Evolutionary conservation across 2,329 filamentous ascomycete species (phyloP).

Genomic region (Aspergillus sojae): DNA sequence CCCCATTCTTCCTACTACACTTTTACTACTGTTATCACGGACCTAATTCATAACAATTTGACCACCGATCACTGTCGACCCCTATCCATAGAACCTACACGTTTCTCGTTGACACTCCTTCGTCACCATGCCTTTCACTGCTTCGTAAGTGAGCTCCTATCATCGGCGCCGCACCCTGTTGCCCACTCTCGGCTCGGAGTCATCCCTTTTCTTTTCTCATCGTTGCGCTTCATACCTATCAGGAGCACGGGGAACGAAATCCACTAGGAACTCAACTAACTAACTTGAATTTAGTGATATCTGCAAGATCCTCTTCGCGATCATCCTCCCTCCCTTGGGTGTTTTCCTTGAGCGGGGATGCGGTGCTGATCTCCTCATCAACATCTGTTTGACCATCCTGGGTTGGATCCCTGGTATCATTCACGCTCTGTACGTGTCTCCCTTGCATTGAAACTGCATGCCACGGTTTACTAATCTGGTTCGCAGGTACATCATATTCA

Average conservation of each 20-base stretch:
- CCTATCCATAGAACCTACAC: constrained; percentile 7
- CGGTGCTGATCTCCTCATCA: constrained; percentile 84
- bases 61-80: constrained; percentile 1
- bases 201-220: not conserved
- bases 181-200: not conserved
- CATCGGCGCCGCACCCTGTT: not conserved
- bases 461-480: constrained; percentile 21
- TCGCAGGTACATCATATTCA: constrained; percentile 78
- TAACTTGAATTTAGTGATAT: constrained; percentile 60
- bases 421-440: constrained; percentile 73
- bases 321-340: constrained; percentile 86
- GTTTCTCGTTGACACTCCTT: constrained; percentile 22
- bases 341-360: constrained; percentile 95
- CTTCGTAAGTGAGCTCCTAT: constrained; percentile 46
- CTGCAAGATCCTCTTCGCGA: constrained; percentile 83
- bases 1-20: not conserved
- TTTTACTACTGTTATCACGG: not conserved
- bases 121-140: constrained; percentile 52
- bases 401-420: constrained; percentile 82
- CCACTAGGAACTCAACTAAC: constrained; percentile 4
- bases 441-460: not conserved
- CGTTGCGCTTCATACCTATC: not conserved
- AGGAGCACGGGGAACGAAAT: not conserved
- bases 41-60: not conserved
- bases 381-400: constrained; percentile 82